A percentile compares a stretch with the other conserved stretches of the same genome.
Conservation (phyloP, 169 alveolate species). For the Cryptosporidium viatorum region DNA sequence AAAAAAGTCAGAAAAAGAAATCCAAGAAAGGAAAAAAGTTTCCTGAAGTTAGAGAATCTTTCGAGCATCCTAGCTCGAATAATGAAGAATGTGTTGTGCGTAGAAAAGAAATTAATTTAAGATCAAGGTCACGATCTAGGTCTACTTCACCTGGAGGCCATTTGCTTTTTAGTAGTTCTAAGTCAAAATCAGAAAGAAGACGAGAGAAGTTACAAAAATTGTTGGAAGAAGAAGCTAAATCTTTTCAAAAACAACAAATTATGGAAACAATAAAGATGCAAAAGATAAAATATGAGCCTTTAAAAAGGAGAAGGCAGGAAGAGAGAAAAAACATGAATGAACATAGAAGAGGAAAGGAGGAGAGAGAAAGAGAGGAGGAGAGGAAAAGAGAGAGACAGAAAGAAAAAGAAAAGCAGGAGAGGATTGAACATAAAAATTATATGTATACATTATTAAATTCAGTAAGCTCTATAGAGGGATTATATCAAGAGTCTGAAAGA, state of each 20-base stretch:
- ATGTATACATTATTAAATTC: not conserved
- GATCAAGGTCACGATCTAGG: too few relatives aligned
- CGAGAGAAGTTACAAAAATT: not conserved
- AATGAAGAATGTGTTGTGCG: too few relatives aligned
- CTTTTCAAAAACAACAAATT: not conserved
- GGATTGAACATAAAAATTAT: not conserved
- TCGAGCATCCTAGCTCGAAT: too few relatives aligned
- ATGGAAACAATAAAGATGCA: not conserved
- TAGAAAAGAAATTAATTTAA: too few relatives aligned
- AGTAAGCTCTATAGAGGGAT: not conserved
- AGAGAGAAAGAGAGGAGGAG: slow-evolving; percentile 1
- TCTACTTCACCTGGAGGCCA: too few relatives aligned
- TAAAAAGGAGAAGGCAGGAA: not conserved
- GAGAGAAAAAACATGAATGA: not conserved
- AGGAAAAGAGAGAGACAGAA: not conserved
- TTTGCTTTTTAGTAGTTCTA: not conserved
- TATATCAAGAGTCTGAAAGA: not conserved
- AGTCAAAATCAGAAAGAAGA: not conserved
- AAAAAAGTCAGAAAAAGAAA: too few relatives aligned
- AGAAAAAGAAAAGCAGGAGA: not conserved
- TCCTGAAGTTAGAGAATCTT: too few relatives aligned
- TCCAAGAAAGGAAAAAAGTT: too few relatives aligned
- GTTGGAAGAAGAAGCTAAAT: not conserved
- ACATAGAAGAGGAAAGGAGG: not conserved
- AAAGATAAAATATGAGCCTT: not conserved